These are phyloP conservation scores for Mortierella sp. DNA, from an alignment of 371 early-diverging fungal genomes.

Conservation along the genomic window DNA sequence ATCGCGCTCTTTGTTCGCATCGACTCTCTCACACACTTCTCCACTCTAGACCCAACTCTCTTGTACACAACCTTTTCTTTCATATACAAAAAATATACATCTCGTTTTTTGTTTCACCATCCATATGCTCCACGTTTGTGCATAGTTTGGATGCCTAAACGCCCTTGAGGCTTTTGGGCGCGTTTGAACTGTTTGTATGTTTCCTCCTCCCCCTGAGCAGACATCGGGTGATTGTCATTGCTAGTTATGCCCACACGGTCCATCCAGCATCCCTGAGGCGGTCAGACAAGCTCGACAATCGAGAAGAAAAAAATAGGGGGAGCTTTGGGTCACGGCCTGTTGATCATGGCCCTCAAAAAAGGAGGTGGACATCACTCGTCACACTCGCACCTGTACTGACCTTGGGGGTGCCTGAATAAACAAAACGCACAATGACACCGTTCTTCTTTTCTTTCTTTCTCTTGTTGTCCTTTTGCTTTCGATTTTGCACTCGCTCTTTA, in stretches of 20 bases:
- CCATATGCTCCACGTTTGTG: neutral
- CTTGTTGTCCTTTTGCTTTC: neutral
- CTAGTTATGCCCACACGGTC: neutral
- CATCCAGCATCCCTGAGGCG: neutral
- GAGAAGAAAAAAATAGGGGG: neutral
- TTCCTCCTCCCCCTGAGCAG: neutral
- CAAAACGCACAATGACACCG: neutral
- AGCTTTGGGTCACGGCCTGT: slow-evolving; percentile 1
- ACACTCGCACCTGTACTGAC: neutral
- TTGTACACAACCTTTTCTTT: slow-evolving; percentile 1
- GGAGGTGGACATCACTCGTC: neutral
- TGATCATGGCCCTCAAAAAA: slow-evolving; percentile 1
- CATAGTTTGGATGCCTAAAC: neutral
- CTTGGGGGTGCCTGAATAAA: neutral
- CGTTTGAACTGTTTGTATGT: neutral
- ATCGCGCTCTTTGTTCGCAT: neutral
- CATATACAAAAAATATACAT: neutral
- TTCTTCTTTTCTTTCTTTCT: neutral
- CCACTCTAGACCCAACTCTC: neutral
- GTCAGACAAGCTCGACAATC: neutral
- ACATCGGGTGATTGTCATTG: slow-evolving; percentile 12
- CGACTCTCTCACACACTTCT: neutral
- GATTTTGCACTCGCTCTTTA: neutral
- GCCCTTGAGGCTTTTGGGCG: neutral
- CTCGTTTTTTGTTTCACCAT: neutral